Conservation (phyloP, 768 basidiomycete species). For the Tephrocybe sp. region DNA sequence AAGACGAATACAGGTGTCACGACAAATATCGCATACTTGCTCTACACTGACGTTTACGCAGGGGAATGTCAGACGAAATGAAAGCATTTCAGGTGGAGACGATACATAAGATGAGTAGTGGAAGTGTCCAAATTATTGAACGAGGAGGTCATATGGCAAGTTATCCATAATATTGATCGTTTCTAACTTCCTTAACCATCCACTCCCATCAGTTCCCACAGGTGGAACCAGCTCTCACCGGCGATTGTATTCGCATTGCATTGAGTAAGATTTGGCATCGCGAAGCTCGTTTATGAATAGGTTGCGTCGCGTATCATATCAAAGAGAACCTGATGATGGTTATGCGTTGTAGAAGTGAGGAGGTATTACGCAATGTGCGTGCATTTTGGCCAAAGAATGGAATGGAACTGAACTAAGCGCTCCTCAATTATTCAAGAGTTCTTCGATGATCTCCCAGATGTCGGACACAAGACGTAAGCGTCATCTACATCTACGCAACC, state of each 20-base stretch:
- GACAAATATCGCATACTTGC: no score
- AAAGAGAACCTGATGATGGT: background rate
- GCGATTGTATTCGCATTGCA: constrained; percentile 5
- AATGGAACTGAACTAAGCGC: no score
- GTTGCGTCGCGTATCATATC: background rate
- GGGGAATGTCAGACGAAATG: constrained; percentile 9
- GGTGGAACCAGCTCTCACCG: constrained; percentile 4
- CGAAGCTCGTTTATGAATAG: background rate
- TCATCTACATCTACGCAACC: no score
- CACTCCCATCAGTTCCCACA: constrained; percentile 4
- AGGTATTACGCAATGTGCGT: background rate
- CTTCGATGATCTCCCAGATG: no score
- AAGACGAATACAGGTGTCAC: constrained; percentile 7
- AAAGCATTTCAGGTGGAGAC: constrained; percentile 7
- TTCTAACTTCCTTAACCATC: background rate
- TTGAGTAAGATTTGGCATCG: constrained; percentile 1
- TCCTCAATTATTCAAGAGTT: no score
- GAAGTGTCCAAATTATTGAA: constrained; percentile 7
- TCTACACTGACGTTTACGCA: background rate
- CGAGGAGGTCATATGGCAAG: constrained; percentile 5
- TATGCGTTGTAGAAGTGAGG: no score
- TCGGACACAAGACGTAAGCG: no score
- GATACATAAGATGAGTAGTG: constrained; percentile 1
- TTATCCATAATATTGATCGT: background rate
- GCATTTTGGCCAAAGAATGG: background rate